These are phyloP conservation scores for Chaetomium globosum DNA, from an alignment of 2,329 filamentous ascomycete species.

Conservation along the genomic window DNA sequence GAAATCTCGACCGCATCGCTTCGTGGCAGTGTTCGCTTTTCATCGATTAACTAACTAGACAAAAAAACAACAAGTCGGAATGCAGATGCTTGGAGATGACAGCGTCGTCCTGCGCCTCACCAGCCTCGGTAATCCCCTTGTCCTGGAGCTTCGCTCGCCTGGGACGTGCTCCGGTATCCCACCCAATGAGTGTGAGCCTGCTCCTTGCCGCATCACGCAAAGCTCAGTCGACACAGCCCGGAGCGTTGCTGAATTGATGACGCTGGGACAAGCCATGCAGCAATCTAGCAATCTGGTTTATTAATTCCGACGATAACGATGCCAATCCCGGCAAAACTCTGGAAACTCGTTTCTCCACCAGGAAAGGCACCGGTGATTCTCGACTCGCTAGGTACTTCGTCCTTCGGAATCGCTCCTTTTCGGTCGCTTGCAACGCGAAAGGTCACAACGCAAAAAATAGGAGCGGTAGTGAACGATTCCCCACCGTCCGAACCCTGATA, in stretches of 20 bases:
- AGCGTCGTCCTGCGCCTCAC: neutral
- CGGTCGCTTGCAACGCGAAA: neutral
- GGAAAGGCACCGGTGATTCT: neutral
- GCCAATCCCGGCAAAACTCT: slow-evolving; percentile 6
- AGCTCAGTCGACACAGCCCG: neutral
- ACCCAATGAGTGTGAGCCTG: neutral
- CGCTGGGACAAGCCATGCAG: slow-evolving; percentile 4
- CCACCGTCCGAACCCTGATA: slow-evolving; percentile 4
- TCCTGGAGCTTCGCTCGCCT: neutral
- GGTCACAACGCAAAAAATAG: slow-evolving; percentile 23
- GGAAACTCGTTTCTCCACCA: neutral
- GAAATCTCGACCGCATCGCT: neutral
- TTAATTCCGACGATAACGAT: slow-evolving; percentile 1
- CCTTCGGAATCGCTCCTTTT: neutral
- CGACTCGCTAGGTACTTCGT: neutral
- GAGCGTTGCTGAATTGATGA: slow-evolving; percentile 1
- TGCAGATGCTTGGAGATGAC: neutral
- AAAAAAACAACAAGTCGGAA: neutral
- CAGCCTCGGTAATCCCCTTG: neutral
- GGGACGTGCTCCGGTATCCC: neutral
- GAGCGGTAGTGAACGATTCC: slow-evolving; percentile 4
- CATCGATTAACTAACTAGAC: no score
- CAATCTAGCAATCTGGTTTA: slow-evolving; percentile 12
- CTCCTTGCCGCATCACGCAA: neutral
- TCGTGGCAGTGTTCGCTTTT: neutral